Evolutionary conservation across 2,329 filamentous ascomycete species (phyloP).

Genomic region (Stenocarpella maydis): DNA sequence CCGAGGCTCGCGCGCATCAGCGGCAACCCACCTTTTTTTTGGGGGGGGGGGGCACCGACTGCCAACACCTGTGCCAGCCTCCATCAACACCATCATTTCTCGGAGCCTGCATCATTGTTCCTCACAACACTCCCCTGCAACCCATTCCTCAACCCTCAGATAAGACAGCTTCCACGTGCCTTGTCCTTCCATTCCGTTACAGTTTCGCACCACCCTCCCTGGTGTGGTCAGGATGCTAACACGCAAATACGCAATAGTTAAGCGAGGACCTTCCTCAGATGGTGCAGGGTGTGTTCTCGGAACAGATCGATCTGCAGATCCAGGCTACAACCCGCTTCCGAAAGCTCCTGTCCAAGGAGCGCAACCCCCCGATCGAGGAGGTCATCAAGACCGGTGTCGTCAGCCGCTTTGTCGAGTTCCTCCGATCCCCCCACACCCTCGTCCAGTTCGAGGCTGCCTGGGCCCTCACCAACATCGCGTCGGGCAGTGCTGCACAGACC

Average conservation of each 20-base stretch:
- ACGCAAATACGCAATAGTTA: constrained; percentile 73
- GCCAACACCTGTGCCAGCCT: constrained; percentile 11
- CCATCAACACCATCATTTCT: constrained; percentile 13
- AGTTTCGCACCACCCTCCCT: background rate
- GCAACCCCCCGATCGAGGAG: constrained; percentile 98
- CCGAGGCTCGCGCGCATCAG: constrained; percentile 4
- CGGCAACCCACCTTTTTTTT: constrained; percentile 29
- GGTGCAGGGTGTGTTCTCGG: constrained; percentile 97
- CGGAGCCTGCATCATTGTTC: background rate
- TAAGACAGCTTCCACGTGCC: background rate
- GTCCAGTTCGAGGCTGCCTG: constrained; percentile 99
- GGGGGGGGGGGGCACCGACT: constrained; percentile 21
- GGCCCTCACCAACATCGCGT: constrained; percentile 99
- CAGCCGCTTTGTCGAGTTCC: constrained; percentile 96
- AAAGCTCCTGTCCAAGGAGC: constrained; percentile 97
- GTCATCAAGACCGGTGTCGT: constrained; percentile 99
- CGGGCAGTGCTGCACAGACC: constrained; percentile 94
- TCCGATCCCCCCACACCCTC: constrained; percentile 95
- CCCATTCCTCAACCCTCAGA: background rate
- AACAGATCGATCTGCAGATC: constrained; percentile 98
- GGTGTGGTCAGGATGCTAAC: constrained; percentile 41
- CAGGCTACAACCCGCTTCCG: constrained; percentile 98
- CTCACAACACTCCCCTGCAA: background rate
- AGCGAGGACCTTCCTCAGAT: constrained; percentile 98
- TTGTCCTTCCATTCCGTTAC: background rate